Percentiles rank a stretch among this genome's conserved stretches.
phyloP scores from a whole-genome alignment of 441 rosid genomes.

The Croton laevigatus region DNA sequence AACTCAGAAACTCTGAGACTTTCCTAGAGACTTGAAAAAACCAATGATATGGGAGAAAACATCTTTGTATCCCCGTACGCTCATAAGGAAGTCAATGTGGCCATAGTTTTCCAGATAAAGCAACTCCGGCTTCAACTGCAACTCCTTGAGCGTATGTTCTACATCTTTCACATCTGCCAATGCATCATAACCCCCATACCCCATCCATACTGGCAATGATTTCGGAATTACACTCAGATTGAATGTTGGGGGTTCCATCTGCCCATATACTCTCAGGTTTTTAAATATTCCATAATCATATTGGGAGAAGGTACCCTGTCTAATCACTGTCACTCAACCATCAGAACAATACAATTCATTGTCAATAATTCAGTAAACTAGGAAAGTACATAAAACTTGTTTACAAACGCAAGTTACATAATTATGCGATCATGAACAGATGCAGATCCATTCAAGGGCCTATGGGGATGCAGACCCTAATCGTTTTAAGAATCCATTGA shows the following conservation, averaged over 20 bases:
- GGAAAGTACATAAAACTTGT: background rate
- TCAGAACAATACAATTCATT: background rate
- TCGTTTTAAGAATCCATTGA: too few species aligned
- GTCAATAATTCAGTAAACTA: too few species aligned
- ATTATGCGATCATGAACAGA: too few species aligned
- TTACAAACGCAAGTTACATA: background rate
- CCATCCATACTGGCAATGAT: constrained; percentile 83
- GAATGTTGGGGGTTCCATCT: constrained; percentile 59
- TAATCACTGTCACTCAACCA: constrained; percentile 59
- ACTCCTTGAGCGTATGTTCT: constrained; percentile 52
- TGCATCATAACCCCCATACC: constrained; percentile 72
- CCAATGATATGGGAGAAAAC: constrained; percentile 49
- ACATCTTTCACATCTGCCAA: constrained; percentile 66
- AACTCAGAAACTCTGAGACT: constrained; percentile 40
- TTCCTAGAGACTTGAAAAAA: constrained; percentile 54
- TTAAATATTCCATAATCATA: constrained; percentile 71
- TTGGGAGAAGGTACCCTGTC: constrained; percentile 68
- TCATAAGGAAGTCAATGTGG: constrained; percentile 71
- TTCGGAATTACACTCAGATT: constrained; percentile 58
- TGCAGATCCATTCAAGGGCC: too few species aligned
- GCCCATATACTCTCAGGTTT: constrained; percentile 56
- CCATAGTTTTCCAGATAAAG: constrained; percentile 76
- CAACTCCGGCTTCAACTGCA: constrained; percentile 57
- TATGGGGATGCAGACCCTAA: background rate
- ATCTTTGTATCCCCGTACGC: constrained; percentile 58